Base-by-base conservation (phyloP, 805 yeast genomes). In the Candida tammaniensis region DNA sequence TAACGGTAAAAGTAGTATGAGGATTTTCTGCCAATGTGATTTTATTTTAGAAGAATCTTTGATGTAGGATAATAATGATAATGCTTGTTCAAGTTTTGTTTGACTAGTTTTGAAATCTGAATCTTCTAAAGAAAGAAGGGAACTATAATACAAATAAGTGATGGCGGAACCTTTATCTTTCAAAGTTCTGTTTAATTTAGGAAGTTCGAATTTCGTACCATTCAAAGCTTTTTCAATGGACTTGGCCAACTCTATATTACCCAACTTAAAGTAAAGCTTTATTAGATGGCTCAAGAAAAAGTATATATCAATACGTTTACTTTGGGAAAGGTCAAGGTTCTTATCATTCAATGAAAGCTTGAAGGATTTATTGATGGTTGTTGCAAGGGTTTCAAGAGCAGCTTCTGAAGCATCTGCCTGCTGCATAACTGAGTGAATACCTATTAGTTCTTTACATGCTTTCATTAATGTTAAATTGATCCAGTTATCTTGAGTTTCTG, bases 301-400 rank as follows among this genome's bases (percentile, higher is more conserved):
- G 57, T 81, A 85, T 13, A 83, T 79, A 31, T 81, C 84, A 43
- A 59, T 57, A 48, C 80, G 70, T 51, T 84, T 82, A 40, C 82
- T 75, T 10, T 48, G 47, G 0, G 30, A 32, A 14, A 55, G 30
- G 17, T 72, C 73, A n/a, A 76, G 72, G 40, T 78, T 78, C 38
- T 89, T 72, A 56, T 88, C 96, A 43, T 84, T 85, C 27, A 88
- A 64, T 42, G 95, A 85, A 4, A 83, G 52, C 38, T 82, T 85
- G 60, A 86, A 83, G 5, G 89, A 74, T 40, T 78, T 71, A 55
- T 86, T 87, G 35, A 87, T 68, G 2, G 81, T 70, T 40, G 79
- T 64, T 0, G 86, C 80, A 26, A 85, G 72, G 28, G 64, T 67
- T 37, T 79, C 84, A 39, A 74, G 42, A 4, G 57, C 44, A 14